These are phyloP conservation scores for Rheum nobile DNA, from an alignment of 148 eudicot genomes.

Conservation along the genomic window DNA sequence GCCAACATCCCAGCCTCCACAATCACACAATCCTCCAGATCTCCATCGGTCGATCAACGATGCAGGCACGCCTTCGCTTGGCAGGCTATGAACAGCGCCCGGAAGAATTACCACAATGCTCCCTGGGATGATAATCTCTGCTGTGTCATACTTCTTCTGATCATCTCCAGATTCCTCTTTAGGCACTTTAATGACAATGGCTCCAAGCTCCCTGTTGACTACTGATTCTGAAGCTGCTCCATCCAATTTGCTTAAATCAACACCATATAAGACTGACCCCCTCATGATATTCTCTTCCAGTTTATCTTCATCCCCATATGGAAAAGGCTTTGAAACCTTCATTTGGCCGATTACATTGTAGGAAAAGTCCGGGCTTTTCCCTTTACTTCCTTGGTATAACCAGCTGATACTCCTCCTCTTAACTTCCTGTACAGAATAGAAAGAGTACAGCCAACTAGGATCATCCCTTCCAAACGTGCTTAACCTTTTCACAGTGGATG, in stretches of 20 bases:
- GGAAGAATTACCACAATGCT: conserved; percentile 52
- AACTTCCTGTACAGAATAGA: conserved; percentile 58
- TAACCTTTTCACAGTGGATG: conserved; percentile 46
- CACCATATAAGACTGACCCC: conserved; percentile 55
- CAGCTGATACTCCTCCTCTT: conserved; percentile 48
- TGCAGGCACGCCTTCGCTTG: conserved; percentile 54
- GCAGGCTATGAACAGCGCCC: conserved; percentile 61
- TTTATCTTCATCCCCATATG: conserved; percentile 1
- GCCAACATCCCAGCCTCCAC: conserved; percentile 98
- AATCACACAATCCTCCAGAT: conserved; percentile 77
- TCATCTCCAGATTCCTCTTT: conserved; percentile 11
- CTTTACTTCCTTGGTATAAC: conserved; percentile 51
- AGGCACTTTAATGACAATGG: conserved; percentile 40
- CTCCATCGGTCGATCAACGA: conserved; percentile 73
- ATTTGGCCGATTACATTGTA: conserved; percentile 61
- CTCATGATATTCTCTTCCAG: conserved; percentile 13
- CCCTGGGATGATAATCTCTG: not conserved
- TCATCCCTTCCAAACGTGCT: conserved; percentile 34
- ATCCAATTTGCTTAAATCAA: conserved; percentile 27
- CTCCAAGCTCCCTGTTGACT: conserved; percentile 52
- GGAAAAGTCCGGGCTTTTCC: conserved; percentile 31
- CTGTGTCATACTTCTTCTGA: conserved; percentile 9
- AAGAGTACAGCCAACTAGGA: conserved; percentile 48
- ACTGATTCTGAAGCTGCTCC: conserved; percentile 21
- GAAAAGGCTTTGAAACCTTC: conserved; percentile 45